These are phyloP conservation scores for Ambispora gerdemannii DNA, from an alignment of 192 early-diverging fungal species.

Conservation along the genomic window DNA sequence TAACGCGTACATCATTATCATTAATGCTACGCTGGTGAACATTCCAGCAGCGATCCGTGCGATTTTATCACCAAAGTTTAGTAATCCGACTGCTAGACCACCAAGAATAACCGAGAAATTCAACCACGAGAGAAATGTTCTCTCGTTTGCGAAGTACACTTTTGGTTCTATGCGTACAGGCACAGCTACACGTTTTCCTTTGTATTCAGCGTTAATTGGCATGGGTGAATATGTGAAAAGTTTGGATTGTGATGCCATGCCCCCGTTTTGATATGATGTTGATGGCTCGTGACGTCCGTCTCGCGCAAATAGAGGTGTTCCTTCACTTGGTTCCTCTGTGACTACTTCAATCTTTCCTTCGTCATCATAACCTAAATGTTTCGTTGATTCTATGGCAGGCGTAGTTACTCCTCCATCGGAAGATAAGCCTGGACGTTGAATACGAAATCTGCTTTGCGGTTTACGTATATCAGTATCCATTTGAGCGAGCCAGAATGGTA, in stretches of 20 bases:
- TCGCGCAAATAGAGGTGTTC: conserved; percentile 32
- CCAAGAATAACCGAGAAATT: conserved; percentile 73
- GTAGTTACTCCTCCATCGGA: conserved; percentile 39
- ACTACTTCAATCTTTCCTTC: conserved; percentile 30
- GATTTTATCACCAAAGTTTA: conserved; percentile 78
- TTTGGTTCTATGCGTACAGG: conserved; percentile 80
- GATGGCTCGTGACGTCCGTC: not conserved
- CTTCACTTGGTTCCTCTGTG: conserved; percentile 25
- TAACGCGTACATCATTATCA: conserved; percentile 78
- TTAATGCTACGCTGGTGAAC: conserved; percentile 69
- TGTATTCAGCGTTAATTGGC: conserved; percentile 24
- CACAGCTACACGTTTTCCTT: conserved; percentile 55
- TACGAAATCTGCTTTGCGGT: conserved; percentile 55
- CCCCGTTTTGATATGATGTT: not conserved
- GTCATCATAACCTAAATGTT: conserved; percentile 13
- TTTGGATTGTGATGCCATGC: not conserved
- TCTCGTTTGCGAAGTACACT: conserved; percentile 92
- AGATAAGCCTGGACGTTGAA: conserved; percentile 46
- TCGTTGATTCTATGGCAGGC: conserved; percentile 37
- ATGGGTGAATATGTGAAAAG: conserved; percentile 1
- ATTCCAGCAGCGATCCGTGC: conserved; percentile 65
- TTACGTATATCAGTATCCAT: conserved; percentile 93
- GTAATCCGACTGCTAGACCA: conserved; percentile 66
- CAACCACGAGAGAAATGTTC: conserved; percentile 88
- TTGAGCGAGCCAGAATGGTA: conserved; percentile 95